Base-by-base conservation (phyloP, 257 asterid species). In the Craterostigma plantagineum region DNA sequence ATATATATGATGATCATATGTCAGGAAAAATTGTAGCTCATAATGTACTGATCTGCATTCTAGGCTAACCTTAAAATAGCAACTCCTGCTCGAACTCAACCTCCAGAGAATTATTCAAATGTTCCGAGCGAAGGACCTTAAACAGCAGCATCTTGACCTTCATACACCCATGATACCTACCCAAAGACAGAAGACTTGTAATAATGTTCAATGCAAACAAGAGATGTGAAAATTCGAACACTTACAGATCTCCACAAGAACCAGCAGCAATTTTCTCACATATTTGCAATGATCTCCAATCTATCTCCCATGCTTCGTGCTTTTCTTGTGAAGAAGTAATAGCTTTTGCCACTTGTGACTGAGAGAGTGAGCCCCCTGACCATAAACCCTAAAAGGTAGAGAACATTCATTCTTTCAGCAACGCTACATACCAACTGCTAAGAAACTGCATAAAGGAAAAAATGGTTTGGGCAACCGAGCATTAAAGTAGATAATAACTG, bases 261-360 rank as follows among this genome's bases (percentile, higher is more conserved):
- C 97, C 97, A 44, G 79, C 80, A 56, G 87, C 93, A 9, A 82
- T 69, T 72, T 63, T 78, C 55, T 79, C 90, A 61, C 90, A 92
- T 0, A 74, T 66, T 66, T 73, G 73, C 79, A 87, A 64, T 49
- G 62, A 62, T 61, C 80, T 73, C 75, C 77, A 63, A 56, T 81
- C 87, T 18, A 81, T 68, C 69, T 78, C 85, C 91, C 87, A 78
- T 49, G 65, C 77, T 57, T 59, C 79, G 30, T 51, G 47, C 57
- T 57, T 55, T 38, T 52, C 59, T 59, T 62, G 72, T 11, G 55
- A 52, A 13, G 68, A 43, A 23, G 4, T 23, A 48, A 67, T 42
- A 41, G 57, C 57, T 61, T 68, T 70, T 43, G 68, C 81, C 57
- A 57, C 49, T 18, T 55, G 63, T 45, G 73, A 52, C 49, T 53